Evolutionary conservation across 257 asterid genomes (phyloP), one percentile per base, ranked within the genome.

Genomic region (Thymus mandschuricus): DNA sequence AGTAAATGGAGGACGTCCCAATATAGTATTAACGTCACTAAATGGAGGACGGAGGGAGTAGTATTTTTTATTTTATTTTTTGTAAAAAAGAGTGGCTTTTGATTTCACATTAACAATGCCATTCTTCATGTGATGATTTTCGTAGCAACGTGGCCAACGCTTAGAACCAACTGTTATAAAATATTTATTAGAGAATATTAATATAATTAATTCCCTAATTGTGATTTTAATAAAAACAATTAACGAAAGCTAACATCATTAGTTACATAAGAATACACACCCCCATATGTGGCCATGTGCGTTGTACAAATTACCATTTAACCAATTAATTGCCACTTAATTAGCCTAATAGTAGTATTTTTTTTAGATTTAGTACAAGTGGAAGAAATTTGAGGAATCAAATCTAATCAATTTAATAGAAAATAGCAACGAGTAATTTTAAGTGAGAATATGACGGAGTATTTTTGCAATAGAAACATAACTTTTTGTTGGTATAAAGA

Each of bases 281-380:
- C 51, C 1, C 48, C 73, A 58, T 45, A 59, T 51, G 74, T 59
- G 73, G 71, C 65, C 76, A 79, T 74, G 83, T 74, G 82, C 65
- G 44, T 4, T 33, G 34, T 73, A 75, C 60, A 38, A 27, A 44
- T 15, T 38, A 44, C 48, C n/a, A 68, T 54, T 68, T 67, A 49
- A 29, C 7, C 2, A 45, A 43, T 34, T 27, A 21, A 21, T 67
- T 38, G 46, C 8, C 10, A 2, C 28, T 73, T 31, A 68, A 73
- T 61, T 72, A 59, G 46, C 72, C 52, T 40, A 1, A 10, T 62
- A 78, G 21, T 21, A 21, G 21, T 21, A 21, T 21, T 21, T 44
- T 64, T 64, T 54, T 10, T 56, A 0, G 12, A 44, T 7, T 10
- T 44, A 44, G 6, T 7, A 2, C 6, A 7, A 3, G 10, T 44